phyloP scores from a whole-genome alignment of 2,329 filamentous ascomycete genomes.

The Hirsutella thompsonii region DNA sequence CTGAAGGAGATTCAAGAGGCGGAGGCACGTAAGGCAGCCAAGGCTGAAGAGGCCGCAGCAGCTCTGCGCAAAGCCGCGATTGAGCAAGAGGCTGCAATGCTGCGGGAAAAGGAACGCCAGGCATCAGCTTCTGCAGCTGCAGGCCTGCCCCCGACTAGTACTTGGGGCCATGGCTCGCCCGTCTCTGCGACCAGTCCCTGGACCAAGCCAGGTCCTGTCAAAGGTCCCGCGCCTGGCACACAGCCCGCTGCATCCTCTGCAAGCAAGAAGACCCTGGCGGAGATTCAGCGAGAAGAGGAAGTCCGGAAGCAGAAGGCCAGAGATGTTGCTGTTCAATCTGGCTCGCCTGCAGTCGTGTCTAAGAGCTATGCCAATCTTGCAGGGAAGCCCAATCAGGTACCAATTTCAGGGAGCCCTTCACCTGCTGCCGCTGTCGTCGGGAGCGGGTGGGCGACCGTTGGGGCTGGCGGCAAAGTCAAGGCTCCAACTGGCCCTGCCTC shows the following conservation, averaged over 20 bases:
- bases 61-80: slow-evolving; percentile 64
- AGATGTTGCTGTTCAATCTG: slow-evolving; percentile 34
- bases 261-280: slow-evolving; percentile 80
- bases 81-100: slow-evolving; percentile 61
- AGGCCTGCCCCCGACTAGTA: slow-evolving; percentile 76
- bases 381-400: slow-evolving; percentile 47
- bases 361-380: slow-evolving; percentile 95
- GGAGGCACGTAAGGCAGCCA: slow-evolving; percentile 84
- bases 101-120: slow-evolving; percentile 44
- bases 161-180: slow-evolving; percentile 74
- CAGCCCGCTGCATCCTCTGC: slow-evolving; percentile 12
- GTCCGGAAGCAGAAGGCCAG: slow-evolving; percentile 57
- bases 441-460: slow-evolving; percentile 83
- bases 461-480: slow-evolving; percentile 86
- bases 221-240: slow-evolving; percentile 17
- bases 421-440: slow-evolving; percentile 24
- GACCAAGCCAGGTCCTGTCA: slow-evolving; percentile 47
- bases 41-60: slow-evolving; percentile 69
- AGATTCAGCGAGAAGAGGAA: slow-evolving; percentile 96
- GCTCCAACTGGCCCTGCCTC: slow-evolving; percentile 47
- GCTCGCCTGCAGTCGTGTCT: slow-evolving; percentile 37
- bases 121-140: slow-evolving; percentile 45
- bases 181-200: slow-evolving; percentile 53
- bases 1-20: slow-evolving; percentile 94
- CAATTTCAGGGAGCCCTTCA: slow-evolving; percentile 16